Percentiles rank a stretch among this genome's conserved stretches.
These are phyloP conservation scores for Podila epigama DNA, from an alignment of 192 early-diverging fungal species.

Conservation along the genomic window DNA sequence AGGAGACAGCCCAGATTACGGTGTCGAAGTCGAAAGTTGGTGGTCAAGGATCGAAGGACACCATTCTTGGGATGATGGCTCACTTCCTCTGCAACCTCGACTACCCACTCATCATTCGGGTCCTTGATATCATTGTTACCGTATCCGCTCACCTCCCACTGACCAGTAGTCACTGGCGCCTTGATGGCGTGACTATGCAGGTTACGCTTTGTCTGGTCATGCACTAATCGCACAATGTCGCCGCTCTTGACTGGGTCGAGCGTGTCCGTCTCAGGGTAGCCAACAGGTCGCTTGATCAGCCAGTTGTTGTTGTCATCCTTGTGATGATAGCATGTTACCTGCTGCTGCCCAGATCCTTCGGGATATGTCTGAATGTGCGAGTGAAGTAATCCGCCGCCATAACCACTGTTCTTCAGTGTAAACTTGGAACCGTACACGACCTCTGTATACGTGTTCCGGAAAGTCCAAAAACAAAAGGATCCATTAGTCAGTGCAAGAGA, in stretches of 20 bases:
- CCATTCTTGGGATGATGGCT: constrained; percentile 49
- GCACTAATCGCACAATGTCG: constrained; percentile 84
- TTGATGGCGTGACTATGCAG: constrained; percentile 86
- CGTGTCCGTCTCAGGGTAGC: constrained; percentile 40
- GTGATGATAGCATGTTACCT: constrained; percentile 94
- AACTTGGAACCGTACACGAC: constrained; percentile 92
- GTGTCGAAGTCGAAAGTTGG: constrained; percentile 85
- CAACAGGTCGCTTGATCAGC: constrained; percentile 65
- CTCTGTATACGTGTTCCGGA: no score
- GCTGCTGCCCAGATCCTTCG: constrained; percentile 86
- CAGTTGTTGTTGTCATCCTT: constrained; percentile 96
- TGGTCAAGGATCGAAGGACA: constrained; percentile 75
- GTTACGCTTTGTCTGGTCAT: constrained; percentile 73
- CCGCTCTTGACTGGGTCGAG: constrained; percentile 77
- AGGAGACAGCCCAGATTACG: constrained; percentile 75
- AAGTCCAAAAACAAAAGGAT: no score
- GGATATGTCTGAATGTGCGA: constrained; percentile 92
- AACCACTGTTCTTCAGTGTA: constrained; percentile 81
- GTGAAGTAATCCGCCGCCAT: constrained; percentile 91
- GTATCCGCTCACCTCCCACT: constrained; percentile 93
- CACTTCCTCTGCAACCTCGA: constrained; percentile 82
- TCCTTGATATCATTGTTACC: constrained; percentile 79
- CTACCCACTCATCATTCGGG: constrained; percentile 88
- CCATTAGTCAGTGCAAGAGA: no score
- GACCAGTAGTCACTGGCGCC: constrained; percentile 74